A percentile compares a stretch with the other conserved stretches of the same genome.
phyloP scores from a whole-genome alignment of 1,284 basidiomycete genomes.

The Ceratobasidium sp. region DNA sequence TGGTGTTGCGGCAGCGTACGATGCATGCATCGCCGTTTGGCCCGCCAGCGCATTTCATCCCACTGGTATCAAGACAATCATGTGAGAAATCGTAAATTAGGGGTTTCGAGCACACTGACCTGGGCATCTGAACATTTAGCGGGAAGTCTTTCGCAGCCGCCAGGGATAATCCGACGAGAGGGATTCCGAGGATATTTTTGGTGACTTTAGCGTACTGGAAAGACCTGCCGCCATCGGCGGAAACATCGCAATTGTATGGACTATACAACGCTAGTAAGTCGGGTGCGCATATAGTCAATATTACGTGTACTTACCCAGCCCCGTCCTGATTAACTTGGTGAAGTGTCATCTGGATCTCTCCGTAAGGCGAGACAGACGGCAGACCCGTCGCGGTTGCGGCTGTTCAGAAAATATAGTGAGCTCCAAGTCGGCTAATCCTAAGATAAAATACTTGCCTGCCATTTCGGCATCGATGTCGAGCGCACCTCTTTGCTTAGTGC shows the following conservation, averaged over 20 bases:
- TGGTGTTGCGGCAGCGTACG: slow-evolving; percentile 44
- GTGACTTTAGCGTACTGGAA: slow-evolving; percentile 52
- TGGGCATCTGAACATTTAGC: slow-evolving; percentile 50
- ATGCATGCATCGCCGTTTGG: slow-evolving; percentile 41
- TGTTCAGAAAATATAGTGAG: background rate
- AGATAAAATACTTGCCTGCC: slow-evolving; percentile 42
- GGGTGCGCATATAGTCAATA: background rate
- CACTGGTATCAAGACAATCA: background rate
- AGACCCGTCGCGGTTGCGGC: slow-evolving; percentile 26
- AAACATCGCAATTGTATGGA: slow-evolving; percentile 40
- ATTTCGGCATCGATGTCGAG: slow-evolving; percentile 52
- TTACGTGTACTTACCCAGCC: slow-evolving; percentile 21
- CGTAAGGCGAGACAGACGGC: slow-evolving; percentile 11
- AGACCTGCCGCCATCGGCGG: slow-evolving; percentile 50
- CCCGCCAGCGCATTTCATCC: slow-evolving; percentile 42
- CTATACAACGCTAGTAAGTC: background rate
- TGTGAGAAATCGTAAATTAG: background rate
- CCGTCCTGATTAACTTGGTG: slow-evolving; percentile 42
- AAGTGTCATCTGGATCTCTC: slow-evolving; percentile 33
- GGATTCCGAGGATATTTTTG: slow-evolving; percentile 52
- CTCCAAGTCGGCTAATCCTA: too few relatives aligned
- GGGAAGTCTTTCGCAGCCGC: slow-evolving; percentile 54
- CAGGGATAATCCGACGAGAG: slow-evolving; percentile 49
- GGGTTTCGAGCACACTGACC: slow-evolving; percentile 35
- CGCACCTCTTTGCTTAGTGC: slow-evolving; percentile 52